A percentile compares a stretch with the other conserved stretches of the same genome.
These are phyloP conservation scores for Grifola frondosa DNA, from an alignment of 1,284 basidiomycete genomes.

Conservation along the genomic window DNA sequence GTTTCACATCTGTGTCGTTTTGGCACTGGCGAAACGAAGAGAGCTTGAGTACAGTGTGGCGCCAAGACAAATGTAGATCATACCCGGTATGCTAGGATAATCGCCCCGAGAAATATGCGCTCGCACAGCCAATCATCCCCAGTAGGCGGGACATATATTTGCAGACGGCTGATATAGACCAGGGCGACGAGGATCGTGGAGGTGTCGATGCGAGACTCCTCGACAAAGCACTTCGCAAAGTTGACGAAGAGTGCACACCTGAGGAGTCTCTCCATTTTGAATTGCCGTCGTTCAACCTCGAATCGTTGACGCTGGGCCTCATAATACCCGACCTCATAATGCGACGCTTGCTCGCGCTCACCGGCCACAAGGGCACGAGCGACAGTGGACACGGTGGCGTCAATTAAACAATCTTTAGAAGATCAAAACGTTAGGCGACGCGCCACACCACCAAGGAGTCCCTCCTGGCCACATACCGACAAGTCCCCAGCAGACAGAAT, in stretches of 20 bases:
- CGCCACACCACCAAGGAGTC: no score
- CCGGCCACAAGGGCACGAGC: slow-evolving; percentile 8
- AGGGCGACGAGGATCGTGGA: slow-evolving; percentile 55
- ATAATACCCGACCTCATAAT: slow-evolving; percentile 10
- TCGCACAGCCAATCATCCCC: slow-evolving; percentile 65
- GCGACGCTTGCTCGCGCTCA: no score
- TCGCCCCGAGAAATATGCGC: slow-evolving; percentile 63
- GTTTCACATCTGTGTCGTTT: slow-evolving; percentile 62
- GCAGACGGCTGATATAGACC: slow-evolving; percentile 59
- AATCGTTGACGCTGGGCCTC: no score
- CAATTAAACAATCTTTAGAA: slow-evolving; percentile 16
- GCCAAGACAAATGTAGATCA: slow-evolving; percentile 15
- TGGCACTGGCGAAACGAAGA: slow-evolving; percentile 44
- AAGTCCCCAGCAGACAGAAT: slow-evolving; percentile 29
- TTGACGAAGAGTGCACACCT: slow-evolving; percentile 1
- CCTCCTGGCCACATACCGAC: slow-evolving; percentile 46
- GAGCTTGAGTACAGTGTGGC: slow-evolving; percentile 8
- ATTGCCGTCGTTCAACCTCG: no score
- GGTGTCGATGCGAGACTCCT: slow-evolving; percentile 41
- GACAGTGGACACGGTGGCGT: slow-evolving; percentile 8
- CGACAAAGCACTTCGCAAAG: slow-evolving; percentile 5
- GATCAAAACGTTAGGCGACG: not conserved
- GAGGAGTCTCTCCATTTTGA: slow-evolving; percentile 11
- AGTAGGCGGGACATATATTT: slow-evolving; percentile 56
- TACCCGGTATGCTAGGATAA: slow-evolving; percentile 66